Evolutionary conservation across 169 alveolate species (phyloP), one percentile per base, ranked within the genome.

Genomic region (Cryptosporidium parvum): DNA sequence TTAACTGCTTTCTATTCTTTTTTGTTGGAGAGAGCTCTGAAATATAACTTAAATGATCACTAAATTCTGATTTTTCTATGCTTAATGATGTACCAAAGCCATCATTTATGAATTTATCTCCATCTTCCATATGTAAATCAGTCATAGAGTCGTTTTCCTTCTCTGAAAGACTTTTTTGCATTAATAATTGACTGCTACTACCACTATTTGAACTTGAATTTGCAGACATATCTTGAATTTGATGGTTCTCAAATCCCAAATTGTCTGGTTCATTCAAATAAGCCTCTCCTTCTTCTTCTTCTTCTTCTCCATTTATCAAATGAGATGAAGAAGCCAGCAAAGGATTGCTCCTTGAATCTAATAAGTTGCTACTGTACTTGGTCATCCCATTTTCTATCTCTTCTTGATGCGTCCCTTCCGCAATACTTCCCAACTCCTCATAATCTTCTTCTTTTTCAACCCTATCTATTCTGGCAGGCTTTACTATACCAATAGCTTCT

Each of bases 21-120:
- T 58, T 75, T 33, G 75, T 80, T 37, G 89, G 89, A n/a, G 89
- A 80, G 21, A 65, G 52, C 39, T 59, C 86, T 35, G 86, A n/a
- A 56, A 23, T 21, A 26, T 56, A 56, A 10, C 35, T 26, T n/a
- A 26, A 1, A 26, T 56, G 67, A 10, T 56, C 67, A 7, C 12
- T 26, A 56, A 56, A 56, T 2, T 56, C 67, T 56, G 67, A 5
- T 2, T 56, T 56, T n/a, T 56, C 67, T 9, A 56, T 26, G 31
- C 23, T 48, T 48, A 48, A 48, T 48, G 56, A 48, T 48, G 56
- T 14, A 12, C 56, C 5, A 12, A 48, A 56, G 8, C 29, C 35
- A 56, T 26, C 37, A 56, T 56, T 9, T 16, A 10, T 26, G 6
- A 35, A 23, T n/a, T n/a, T 23, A n/a, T 56, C 67, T 56, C 67